Base-by-base conservation (phyloP, 176 grass and related monocot species). In the Coix lacrymajobi region DNA sequence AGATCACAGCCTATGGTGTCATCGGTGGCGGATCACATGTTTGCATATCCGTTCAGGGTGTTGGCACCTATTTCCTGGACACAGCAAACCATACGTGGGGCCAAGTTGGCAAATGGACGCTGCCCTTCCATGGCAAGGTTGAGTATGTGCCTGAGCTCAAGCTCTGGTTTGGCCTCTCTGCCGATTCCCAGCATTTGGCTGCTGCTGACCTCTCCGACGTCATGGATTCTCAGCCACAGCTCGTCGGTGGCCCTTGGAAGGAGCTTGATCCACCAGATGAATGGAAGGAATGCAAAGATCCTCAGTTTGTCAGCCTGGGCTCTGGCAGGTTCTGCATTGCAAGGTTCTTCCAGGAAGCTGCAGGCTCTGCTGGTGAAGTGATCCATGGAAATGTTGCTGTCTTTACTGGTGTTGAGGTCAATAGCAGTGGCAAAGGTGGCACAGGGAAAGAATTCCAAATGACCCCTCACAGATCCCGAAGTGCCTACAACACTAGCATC, bases 121-220 rank as follows among this genome's bases (percentile, higher is more conserved):
- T 51, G 1, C 71, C 71, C 7, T 73, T 73, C 71, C 8, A 0
- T 3, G 71, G 28, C 44, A 73, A 51, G 44, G 44, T 20, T 22
- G 44, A 52, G 29, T 74, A 74, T n/a, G 71, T 12, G 0, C 71
- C 71, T 7, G 45, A 74, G 71, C 46, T 74, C 1, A 52, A 74
- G 5, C 71, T 74, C 29, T 74, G 71, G 71, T 74, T 74, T 52
- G 71, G 71, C 29, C 71, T 74, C 71, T 74, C 71, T 5, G 46
- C 29, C 5, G 9, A 67, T 25, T 9, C n/a, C n/a, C 31, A 11
- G 0, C 17, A 22, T 8, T 38, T 37, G 64, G 9, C 0, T 5
- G 64, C 64, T 67, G 64, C 7, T 37, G 64, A 67, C 19, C 64
- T 67, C 17, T 37, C 64, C 56, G n/a, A 11, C 3, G n/a, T n/a